phyloP scores from a whole-genome alignment of 1,139 yeast genomes.

The Saccharomycopsis crataegensis region DNA sequence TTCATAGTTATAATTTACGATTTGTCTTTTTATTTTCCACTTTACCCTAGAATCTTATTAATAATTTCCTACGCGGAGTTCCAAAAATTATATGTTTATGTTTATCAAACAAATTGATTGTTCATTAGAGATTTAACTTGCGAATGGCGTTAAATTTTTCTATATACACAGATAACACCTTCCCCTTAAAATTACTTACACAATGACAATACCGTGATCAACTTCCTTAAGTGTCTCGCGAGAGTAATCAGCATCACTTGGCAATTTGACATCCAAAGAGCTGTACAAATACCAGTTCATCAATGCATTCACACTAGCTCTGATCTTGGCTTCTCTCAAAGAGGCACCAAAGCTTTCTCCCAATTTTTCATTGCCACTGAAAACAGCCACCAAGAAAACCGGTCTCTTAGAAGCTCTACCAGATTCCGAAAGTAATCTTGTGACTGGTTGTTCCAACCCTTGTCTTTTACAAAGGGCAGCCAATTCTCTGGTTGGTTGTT shows the following conservation, averaged over 20 bases:
- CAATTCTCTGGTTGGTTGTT: slow-evolving; percentile 80
- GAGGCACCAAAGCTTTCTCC: slow-evolving; percentile 98
- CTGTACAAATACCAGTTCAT: slow-evolving; percentile 88
- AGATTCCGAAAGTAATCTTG: slow-evolving; percentile 84
- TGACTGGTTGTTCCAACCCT: slow-evolving; percentile 65
- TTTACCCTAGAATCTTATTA: no score
- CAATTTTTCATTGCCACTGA: slow-evolving; percentile 70
- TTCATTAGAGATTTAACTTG: no score
- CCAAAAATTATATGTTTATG: no score
- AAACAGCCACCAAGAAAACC: slow-evolving; percentile 85
- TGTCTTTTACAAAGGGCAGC: slow-evolving; percentile 73
- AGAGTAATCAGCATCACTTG: slow-evolving; percentile 44
- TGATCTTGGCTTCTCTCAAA: slow-evolving; percentile 81
- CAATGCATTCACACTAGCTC: slow-evolving; percentile 87
- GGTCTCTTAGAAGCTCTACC: slow-evolving; percentile 86
- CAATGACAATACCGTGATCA: slow-evolving; percentile 38
- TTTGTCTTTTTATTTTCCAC: no score
- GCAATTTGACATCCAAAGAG: slow-evolving; percentile 56
- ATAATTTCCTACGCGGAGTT: no score
- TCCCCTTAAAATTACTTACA: slow-evolving; percentile 22
- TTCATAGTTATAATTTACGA: no score
- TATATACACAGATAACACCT: no score
- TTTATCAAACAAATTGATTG: no score
- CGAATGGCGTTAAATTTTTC: no score
- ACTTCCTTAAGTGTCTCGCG: slow-evolving; percentile 26